Base-by-base conservation (phyloP, 768 basidiomycete genomes). In the Trametes villosa region DNA sequence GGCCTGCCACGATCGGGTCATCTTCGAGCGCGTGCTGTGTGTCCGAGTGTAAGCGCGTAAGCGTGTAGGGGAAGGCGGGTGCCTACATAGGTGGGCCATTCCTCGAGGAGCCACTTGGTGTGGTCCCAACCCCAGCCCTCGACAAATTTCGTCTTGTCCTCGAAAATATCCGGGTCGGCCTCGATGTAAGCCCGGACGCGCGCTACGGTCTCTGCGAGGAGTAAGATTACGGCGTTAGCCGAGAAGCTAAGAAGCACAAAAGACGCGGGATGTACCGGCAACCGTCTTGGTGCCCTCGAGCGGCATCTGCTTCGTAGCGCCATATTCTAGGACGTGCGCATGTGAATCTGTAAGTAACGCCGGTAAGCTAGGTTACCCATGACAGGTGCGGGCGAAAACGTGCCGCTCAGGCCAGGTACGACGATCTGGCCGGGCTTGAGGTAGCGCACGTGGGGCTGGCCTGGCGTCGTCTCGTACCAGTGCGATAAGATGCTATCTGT, bases 61-160 rank as follows among this genome's bases (percentile, higher is more conserved):
- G 7, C 30, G 18, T 24, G 20, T 15, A 9, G 9, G 29, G 12
- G 31, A 38, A 51, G 47, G 27, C 7, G 36, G n/a, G 24, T 22
- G 77, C 83, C 58, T 67, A 92, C 92, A 59, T 86, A 81, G 44
- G 82, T 84, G 8, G 92, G 92, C 80, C 87, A 93, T 22, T 76
- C 74, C 30, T 77, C 72, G 20, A 71, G 71, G 9, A 81, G 76
- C 89, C 89, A 91, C 53, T 81, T 75, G 1, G 92, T 96, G 73
- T 96, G 95, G 71, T 96, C 92, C 94, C 95, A 96, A 1, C 94
- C 95, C 70, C 89, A 85, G 2, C 93, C 93, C 55, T 86, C 82
- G 17, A 96, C 81, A 71, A 86, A 86, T 64, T 79, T 82, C 22
- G 82, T 78, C 15, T 76, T 81, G 70, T 92, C 82, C 20, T 77